phyloP scores from a whole-genome alignment of 2,329 filamentous ascomycete genomes.

The Fusarium pseudonygamai region DNA sequence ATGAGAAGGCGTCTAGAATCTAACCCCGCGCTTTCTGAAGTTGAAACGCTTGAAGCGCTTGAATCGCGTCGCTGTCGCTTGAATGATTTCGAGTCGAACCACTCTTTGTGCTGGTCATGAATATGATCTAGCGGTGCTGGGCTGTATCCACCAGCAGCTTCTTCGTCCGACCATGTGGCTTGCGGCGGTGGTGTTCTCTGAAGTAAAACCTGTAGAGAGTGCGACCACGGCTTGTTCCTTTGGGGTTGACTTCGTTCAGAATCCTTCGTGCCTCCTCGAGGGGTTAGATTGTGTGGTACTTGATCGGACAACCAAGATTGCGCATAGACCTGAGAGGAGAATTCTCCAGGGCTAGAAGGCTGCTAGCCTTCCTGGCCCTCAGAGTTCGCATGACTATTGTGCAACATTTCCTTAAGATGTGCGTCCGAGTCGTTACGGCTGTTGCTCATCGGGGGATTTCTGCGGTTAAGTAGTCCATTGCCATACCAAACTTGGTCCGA shows the following conservation, averaged over 20 bases:
- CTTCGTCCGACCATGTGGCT: neutral
- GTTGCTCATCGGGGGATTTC: conserved; percentile 7
- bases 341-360: conserved; percentile 12
- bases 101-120: neutral
- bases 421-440: conserved; percentile 21
- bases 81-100: neutral
- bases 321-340: neutral
- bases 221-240: conserved; percentile 18
- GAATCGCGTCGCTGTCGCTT: conserved; percentile 18
- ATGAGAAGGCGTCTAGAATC: conserved; percentile 38
- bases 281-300: neutral
- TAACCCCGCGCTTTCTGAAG: neutral
- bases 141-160: neutral
- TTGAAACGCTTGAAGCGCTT: conserved; percentile 5
- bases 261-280: neutral
- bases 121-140: neutral
- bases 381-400: conserved; percentile 12
- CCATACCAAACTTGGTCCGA: conserved; percentile 16
- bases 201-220: conserved; percentile 29
- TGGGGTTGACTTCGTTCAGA: neutral
- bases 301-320: conserved; percentile 1
- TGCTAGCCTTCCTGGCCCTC: conserved; percentile 37
- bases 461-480: conserved; percentile 10
- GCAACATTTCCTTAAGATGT: conserved; percentile 20
- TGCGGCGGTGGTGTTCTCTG: conserved; percentile 32